A percentile compares a stretch with the other conserved stretches of the same genome.
Evolutionary conservation across 2,329 filamentous ascomycete genomes (phyloP).

Genomic region (Truncatella angustata): DNA sequence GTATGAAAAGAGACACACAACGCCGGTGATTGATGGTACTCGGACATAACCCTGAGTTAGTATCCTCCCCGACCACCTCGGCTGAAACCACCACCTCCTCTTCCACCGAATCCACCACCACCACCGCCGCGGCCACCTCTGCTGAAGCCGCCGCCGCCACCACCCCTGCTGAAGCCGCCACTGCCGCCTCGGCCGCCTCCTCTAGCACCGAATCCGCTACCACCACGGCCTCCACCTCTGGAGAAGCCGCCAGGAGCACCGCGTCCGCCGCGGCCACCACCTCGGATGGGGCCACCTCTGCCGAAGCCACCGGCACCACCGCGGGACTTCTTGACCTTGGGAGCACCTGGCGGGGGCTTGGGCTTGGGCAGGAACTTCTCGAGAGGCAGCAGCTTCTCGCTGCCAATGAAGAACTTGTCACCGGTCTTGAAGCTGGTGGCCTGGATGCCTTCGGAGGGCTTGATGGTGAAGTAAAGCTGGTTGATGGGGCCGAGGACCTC

Average conservation of each 20-base stretch:
- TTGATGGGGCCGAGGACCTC: conserved; percentile 97
- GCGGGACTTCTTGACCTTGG: conserved; percentile 60
- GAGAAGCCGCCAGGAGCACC: conserved; percentile 50
- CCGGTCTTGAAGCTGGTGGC: conserved; percentile 91
- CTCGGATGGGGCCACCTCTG: conserved; percentile 30
- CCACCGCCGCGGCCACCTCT: conserved; percentile 62
- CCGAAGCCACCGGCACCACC: conserved; percentile 43
- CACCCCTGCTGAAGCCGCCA: conserved; percentile 27
- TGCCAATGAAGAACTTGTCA: conserved; percentile 95
- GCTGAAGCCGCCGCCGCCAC: conserved; percentile 38
- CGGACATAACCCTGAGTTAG: background rate
- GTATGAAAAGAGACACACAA: conserved; percentile 9
- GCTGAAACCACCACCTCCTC: conserved; percentile 38
- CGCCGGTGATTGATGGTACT: conserved; percentile 2
- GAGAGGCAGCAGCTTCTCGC: conserved; percentile 90
- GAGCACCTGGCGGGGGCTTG: conserved; percentile 67
- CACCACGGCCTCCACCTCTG: conserved; percentile 51
- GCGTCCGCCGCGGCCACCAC: conserved; percentile 26
- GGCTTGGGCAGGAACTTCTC: conserved; percentile 97
- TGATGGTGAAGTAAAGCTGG: conserved; percentile 97
- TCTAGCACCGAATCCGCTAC: conserved; percentile 34
- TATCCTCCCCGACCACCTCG: conserved; percentile 11
- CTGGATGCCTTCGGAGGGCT: conserved; percentile 94
- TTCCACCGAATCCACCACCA: no score
- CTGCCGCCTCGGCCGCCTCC: conserved; percentile 28